A percentile compares a stretch with the other conserved stretches of the same genome.
phyloP scores from a whole-genome alignment of 257 asterid species.

The Leptodermis oblonga region DNA sequence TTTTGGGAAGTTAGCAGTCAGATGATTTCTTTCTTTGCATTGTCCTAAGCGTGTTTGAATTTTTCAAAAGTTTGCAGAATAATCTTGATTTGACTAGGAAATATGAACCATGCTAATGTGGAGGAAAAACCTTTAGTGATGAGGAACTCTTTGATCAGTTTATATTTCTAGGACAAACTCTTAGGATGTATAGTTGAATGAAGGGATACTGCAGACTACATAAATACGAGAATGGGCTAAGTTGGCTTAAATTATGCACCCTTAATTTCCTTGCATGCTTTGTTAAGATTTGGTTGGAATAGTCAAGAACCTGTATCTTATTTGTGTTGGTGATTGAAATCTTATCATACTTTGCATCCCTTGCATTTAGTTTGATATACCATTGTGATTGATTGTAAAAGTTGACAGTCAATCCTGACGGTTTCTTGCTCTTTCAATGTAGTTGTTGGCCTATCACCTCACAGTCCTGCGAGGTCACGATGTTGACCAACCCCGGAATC shows the following conservation, averaged over 20 bases:
- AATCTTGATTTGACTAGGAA: neutral
- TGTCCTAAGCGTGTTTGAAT: neutral
- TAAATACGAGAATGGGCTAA: neutral
- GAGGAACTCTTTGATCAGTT: neutral
- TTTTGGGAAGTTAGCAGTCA: neutral
- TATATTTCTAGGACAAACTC: neutral
- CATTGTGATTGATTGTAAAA: neutral
- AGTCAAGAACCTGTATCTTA: neutral
- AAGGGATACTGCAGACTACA: neutral
- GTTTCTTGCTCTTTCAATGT: slow-evolving; percentile 19
- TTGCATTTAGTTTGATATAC: neutral
- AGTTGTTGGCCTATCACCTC: slow-evolving; percentile 94
- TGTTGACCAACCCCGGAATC: slow-evolving; percentile 98
- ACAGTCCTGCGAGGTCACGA: slow-evolving; percentile 91
- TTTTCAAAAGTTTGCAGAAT: neutral
- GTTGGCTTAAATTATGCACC: neutral
- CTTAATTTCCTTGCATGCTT: neutral
- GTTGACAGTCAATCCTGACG: neutral
- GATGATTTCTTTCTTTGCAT: neutral
- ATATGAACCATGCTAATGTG: neutral
- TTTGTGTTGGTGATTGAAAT: neutral
- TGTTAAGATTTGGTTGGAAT: neutral
- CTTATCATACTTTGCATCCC: neutral
- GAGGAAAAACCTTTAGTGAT: neutral
- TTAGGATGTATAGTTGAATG: neutral